Evolutionary conservation across 2,329 filamentous ascomycete species (phyloP).

Genomic region (Seiridium cupressi): DNA sequence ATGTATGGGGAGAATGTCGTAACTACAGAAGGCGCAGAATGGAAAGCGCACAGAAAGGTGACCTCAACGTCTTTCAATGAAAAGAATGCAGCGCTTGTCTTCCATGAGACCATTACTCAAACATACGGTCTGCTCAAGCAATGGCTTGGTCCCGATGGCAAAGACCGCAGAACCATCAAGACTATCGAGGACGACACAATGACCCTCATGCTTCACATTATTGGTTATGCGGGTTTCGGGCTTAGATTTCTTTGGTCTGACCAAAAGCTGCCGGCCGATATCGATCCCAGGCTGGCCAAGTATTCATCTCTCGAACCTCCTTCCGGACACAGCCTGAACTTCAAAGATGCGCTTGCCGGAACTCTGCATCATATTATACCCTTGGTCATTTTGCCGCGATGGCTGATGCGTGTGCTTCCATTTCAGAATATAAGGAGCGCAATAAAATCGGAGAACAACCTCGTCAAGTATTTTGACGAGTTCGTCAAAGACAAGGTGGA

Average conservation of each 20-base stretch:
- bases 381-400: slow-evolving; percentile 58
- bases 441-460: slow-evolving; percentile 58
- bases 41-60: slow-evolving; percentile 72
- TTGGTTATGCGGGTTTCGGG: slow-evolving; percentile 70
- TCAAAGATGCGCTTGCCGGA: slow-evolving; percentile 59
- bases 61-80: slow-evolving; percentile 74
- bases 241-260: slow-evolving; percentile 61
- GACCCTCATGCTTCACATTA: slow-evolving; percentile 55
- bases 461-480: slow-evolving; percentile 67
- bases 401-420: slow-evolving; percentile 52
- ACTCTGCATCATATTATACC: slow-evolving; percentile 63
- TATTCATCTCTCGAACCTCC: slow-evolving; percentile 43
- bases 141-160: slow-evolving; percentile 48
- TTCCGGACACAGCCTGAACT: slow-evolving; percentile 61
- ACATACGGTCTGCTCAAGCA: slow-evolving; percentile 57
- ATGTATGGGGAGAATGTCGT: slow-evolving; percentile 73
- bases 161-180: slow-evolving; percentile 46
- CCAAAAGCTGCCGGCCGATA: slow-evolving; percentile 44
- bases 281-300: slow-evolving; percentile 44
- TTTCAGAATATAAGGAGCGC: slow-evolving; percentile 50
- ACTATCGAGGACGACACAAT: slow-evolving; percentile 65
- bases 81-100: slow-evolving; percentile 68
- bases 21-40: slow-evolving; percentile 65
- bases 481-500: slow-evolving; percentile 61
- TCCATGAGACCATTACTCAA: slow-evolving; percentile 61